Evolutionary conservation across 2,329 filamentous ascomycete genomes (phyloP).

Genomic region (Penicillium digitatum): DNA sequence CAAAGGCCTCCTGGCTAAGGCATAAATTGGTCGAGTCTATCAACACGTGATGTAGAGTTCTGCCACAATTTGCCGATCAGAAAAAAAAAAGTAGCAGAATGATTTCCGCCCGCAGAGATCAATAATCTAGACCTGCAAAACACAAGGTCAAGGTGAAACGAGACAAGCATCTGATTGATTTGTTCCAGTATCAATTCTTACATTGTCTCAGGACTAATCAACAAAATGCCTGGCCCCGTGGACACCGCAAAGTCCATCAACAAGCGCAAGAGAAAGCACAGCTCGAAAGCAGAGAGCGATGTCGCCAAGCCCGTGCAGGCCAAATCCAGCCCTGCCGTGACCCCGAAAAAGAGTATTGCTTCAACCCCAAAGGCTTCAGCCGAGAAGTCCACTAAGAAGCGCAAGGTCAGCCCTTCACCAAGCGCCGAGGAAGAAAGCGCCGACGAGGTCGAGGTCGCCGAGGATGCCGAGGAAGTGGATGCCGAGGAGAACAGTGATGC

Average conservation of each 20-base stretch:
- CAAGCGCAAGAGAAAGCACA: slow-evolving; percentile 47
- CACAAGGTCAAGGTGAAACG: slow-evolving; percentile 15
- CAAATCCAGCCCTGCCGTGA: slow-evolving; percentile 19
- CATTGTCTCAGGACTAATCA: slow-evolving; percentile 12
- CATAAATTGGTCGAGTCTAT: slow-evolving; percentile 19
- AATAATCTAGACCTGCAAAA: slow-evolving; percentile 25
- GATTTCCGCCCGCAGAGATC: slow-evolving; percentile 22
- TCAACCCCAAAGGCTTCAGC: slow-evolving; percentile 21
- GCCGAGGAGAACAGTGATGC: slow-evolving; percentile 29
- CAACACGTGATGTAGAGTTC: slow-evolving; percentile 34
- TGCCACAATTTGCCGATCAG: slow-evolving; percentile 23
- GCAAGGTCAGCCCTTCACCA: slow-evolving; percentile 35
- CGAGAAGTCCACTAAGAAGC: slow-evolving; percentile 37
- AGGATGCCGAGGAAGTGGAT: slow-evolving; percentile 31
- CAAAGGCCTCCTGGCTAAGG: slow-evolving; percentile 8
- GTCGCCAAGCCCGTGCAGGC: slow-evolving; percentile 25
- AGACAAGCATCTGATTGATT: slow-evolving; percentile 7
- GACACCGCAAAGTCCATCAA: slow-evolving; percentile 40
- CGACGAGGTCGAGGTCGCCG: slow-evolving; percentile 21
- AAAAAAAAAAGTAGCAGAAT: slow-evolving; percentile 27
- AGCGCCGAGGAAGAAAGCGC: slow-evolving; percentile 35
- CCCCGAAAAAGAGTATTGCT: slow-evolving; percentile 19
- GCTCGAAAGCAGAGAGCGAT: slow-evolving; percentile 26
- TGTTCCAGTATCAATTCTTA: slow-evolving; percentile 3
- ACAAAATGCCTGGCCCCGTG: slow-evolving; percentile 36